Conservation (phyloP, 495 filamentous ascomycete genomes). For the Xylaria telfairii region DNA sequence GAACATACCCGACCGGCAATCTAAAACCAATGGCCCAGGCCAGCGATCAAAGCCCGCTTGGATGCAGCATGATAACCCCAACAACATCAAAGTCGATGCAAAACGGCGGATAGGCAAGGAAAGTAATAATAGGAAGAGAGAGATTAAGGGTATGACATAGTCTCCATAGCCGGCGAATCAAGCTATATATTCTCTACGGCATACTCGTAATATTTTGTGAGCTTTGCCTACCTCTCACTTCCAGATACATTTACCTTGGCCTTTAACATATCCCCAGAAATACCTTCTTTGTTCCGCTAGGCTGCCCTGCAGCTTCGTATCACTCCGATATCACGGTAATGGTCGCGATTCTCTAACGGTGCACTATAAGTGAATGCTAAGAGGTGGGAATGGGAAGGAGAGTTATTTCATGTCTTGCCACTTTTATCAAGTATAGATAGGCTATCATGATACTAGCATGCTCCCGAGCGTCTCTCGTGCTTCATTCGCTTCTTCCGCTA, state of each 20-base stretch:
- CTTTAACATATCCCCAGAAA: no score
- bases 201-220: neutral
- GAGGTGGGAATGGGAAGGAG: no score
- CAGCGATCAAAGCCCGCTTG: neutral
- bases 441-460: conserved; percentile 5
- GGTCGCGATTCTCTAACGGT: no score
- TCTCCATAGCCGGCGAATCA: neutral
- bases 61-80: conserved; percentile 20
- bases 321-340: no score
- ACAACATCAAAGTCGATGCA: conserved; percentile 7
- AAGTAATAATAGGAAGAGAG: conserved; percentile 8
- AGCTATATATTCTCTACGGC: neutral
- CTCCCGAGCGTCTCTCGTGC: neutral
- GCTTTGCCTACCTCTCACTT: no score
- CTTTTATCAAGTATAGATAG: no score
- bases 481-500: neutral
- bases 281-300: no score
- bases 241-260: neutral
- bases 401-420: no score
- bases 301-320: no score
- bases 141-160: conserved; percentile 7
- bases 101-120: conserved; percentile 11
- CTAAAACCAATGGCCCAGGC: neutral
- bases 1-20: conserved; percentile 9
- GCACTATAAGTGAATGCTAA: no score